A percentile compares a stretch with the other conserved stretches of the same genome.
Evolutionary conservation across 176 grass and related monocot species (phyloP).

Genomic region (Elymus sibiricus): DNA sequence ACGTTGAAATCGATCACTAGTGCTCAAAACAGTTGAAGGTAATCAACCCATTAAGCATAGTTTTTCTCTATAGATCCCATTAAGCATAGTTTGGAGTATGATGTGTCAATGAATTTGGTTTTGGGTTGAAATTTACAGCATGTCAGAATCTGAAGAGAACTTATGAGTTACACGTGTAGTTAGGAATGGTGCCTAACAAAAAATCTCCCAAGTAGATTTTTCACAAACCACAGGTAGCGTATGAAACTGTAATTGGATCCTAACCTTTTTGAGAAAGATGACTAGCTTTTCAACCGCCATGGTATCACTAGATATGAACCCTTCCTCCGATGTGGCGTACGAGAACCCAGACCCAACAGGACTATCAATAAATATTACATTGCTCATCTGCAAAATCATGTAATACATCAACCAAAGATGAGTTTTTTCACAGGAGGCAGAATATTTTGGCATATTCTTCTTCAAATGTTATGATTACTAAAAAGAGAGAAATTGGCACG

Average conservation of each 20-base stretch:
- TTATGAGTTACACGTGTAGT: not conserved
- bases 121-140: not conserved
- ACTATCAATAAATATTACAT: slow-evolving; percentile 57
- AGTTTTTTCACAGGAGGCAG: not conserved
- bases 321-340: slow-evolving; percentile 23
- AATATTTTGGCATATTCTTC: not conserved
- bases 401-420: not conserved
- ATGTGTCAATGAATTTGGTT: not conserved
- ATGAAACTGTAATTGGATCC: not conserved
- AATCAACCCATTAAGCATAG: not conserved
- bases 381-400: slow-evolving; percentile 34
- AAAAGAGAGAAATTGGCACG: not conserved
- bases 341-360: slow-evolving; percentile 51
- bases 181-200: not conserved
- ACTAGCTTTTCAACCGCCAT: slow-evolving; percentile 16
- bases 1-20: not conserved
- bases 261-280: slow-evolving; percentile 51
- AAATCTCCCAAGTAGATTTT: not conserved
- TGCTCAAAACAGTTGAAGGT: not conserved
- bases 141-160: not conserved
- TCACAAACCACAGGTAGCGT: not conserved
- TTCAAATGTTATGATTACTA: not conserved
- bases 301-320: slow-evolving; percentile 27
- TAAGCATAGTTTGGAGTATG: not conserved
- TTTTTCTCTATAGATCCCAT: not conserved